Evolutionary conservation across 345 rosid species (phyloP).

Genomic region (Salix exigua): DNA sequence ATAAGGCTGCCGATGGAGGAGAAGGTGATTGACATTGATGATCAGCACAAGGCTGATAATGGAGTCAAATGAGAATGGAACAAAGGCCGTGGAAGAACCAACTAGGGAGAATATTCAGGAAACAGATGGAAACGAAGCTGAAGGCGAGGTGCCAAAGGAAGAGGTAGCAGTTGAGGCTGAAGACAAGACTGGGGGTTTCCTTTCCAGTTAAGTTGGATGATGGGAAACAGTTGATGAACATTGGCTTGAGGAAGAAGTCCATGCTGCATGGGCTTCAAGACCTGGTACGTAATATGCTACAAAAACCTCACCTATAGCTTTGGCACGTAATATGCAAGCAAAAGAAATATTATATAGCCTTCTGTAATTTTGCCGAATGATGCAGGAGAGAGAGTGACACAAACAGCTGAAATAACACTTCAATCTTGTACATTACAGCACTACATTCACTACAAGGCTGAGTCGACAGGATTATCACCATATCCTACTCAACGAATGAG

Average conservation of each 20-base stretch:
- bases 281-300: slow-evolving; percentile 25
- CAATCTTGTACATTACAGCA: no score
- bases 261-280: slow-evolving; percentile 44
- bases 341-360: no score
- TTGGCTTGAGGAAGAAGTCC: slow-evolving; percentile 45
- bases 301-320: slow-evolving; percentile 22
- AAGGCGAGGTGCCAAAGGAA: slow-evolving; percentile 4
- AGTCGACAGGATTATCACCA: no score
- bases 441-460: no score
- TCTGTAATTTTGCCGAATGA: no score
- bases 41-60: neutral
- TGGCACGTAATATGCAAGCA: slow-evolving; percentile 20
- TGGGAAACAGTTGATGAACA: slow-evolving; percentile 39
- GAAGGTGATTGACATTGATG: neutral
- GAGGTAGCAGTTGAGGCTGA: slow-evolving; percentile 41
- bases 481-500: no score
- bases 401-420: no score
- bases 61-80: slow-evolving; percentile 17
- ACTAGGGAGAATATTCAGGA: slow-evolving; percentile 13
- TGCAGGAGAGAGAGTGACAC: no score
- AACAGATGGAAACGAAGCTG: slow-evolving; percentile 1
- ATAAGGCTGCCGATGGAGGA: slow-evolving; percentile 2
- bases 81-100: slow-evolving; percentile 1
- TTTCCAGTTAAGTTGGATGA: slow-evolving; percentile 47
- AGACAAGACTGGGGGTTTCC: slow-evolving; percentile 41